Evolutionary conservation across 495 filamentous ascomycete species (phyloP).

Genomic region (Chaetomidium leptoderma): DNA sequence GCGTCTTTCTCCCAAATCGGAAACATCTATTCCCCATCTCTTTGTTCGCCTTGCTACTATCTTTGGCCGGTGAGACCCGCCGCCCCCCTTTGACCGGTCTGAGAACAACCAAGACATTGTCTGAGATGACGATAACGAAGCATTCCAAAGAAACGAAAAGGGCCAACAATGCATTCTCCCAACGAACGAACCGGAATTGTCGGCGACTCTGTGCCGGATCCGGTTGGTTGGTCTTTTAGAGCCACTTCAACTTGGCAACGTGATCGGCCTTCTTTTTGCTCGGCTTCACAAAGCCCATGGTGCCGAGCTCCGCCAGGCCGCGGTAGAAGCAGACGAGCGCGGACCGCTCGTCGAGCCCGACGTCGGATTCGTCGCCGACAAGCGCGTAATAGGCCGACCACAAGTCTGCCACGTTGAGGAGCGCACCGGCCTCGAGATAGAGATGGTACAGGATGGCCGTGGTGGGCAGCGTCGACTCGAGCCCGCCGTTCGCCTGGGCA

Average conservation of each 20-base stretch:
- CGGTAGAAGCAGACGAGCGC: constrained; percentile 74
- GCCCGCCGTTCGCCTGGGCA: constrained; percentile 39
- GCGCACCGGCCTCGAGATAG: constrained; percentile 80
- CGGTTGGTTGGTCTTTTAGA: constrained; percentile 24
- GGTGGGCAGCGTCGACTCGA: constrained; percentile 65
- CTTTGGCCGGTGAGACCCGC: constrained; percentile 8
- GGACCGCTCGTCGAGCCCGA: constrained; percentile 44
- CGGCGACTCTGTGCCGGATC: background rate
- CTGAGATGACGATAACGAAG: background rate
- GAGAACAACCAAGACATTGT: constrained; percentile 24
- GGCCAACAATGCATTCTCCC: constrained; percentile 9
- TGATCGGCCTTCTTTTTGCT: constrained; percentile 92
- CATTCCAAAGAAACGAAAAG: constrained; percentile 4
- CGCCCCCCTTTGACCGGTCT: constrained; percentile 3
- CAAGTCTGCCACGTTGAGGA: constrained; percentile 85
- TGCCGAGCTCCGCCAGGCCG: constrained; percentile 75
- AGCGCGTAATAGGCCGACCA: constrained; percentile 84
- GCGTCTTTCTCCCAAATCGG: constrained; percentile 4
- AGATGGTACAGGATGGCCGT: constrained; percentile 84
- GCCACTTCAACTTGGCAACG: constrained; percentile 67
- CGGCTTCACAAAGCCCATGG: constrained; percentile 79
- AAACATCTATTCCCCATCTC: background rate
- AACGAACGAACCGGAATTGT: background rate
- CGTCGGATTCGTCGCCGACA: constrained; percentile 55
- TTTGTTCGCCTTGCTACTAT: constrained; percentile 20